Conservation (phyloP, 768 basidiomycete species). For the Pleurotus citrinopileatus region DNA sequence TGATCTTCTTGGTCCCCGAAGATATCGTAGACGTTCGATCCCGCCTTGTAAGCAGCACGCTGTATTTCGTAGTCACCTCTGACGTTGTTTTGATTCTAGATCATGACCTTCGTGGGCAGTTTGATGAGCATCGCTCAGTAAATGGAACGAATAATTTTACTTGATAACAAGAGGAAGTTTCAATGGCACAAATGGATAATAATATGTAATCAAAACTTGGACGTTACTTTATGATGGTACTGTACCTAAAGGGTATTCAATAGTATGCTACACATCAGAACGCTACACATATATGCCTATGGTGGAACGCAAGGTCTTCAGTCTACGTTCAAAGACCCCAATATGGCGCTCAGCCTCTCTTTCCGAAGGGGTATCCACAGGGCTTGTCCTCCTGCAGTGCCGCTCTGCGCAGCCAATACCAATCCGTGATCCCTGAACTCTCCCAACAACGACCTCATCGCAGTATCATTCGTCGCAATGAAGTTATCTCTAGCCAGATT, state of each 20-base stretch:
- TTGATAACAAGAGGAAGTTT: not conserved
- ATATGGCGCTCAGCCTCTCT: slow-evolving; percentile 59
- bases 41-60: slow-evolving; percentile 61
- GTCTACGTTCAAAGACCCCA: slow-evolving; percentile 23
- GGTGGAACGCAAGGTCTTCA: not conserved
- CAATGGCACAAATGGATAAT: slow-evolving; percentile 8
- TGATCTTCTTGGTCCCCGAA: slow-evolving; percentile 96
- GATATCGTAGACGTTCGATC: slow-evolving; percentile 95
- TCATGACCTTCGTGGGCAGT: slow-evolving; percentile 94
- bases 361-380: slow-evolving; percentile 88
- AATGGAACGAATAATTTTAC: slow-evolving; percentile 12
- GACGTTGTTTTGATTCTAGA: slow-evolving; percentile 41
- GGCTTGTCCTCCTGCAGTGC: slow-evolving; percentile 51
- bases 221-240: not conserved
- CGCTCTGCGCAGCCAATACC: slow-evolving; percentile 53
- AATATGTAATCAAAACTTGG: not conserved
- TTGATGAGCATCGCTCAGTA: slow-evolving; percentile 72
- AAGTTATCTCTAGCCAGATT: slow-evolving; percentile 77
- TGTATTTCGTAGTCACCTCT: not conserved
- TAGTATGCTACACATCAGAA: too few species aligned
- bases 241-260: too few species aligned
- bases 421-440: slow-evolving; percentile 93
- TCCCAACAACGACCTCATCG: slow-evolving; percentile 75
- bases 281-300: too few species aligned
- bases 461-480: slow-evolving; percentile 84